Evolutionary conservation across 2,329 filamentous ascomycete genomes (phyloP), one percentile per base, ranked within the genome.

Genomic region (Byssoonygena ceratinophila): DNA sequence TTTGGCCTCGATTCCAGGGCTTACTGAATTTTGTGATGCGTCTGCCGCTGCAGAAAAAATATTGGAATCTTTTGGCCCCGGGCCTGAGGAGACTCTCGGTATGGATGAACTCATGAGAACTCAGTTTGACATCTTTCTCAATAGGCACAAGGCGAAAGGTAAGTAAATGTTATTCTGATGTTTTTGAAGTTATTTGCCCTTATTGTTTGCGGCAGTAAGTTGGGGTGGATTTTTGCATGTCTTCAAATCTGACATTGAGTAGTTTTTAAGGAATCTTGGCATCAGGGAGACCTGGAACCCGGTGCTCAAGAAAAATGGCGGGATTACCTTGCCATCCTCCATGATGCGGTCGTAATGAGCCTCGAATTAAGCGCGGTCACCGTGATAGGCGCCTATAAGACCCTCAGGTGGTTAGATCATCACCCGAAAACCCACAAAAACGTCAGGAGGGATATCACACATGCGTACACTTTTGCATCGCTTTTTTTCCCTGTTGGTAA

Each of bases 241-340:
- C n/a, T 20, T 36, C 18, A 5, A 20, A 22, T 9, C 31, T 29
- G n/a, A 34, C 20, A 4, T 18, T 11, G 6, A 6, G 16, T 34
- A 58, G 56, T 54, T 16, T 71, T 74, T 60, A 72, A 75, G 47
- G 62, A 73, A 44, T 62, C 64, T 25, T 76, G 72, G 63, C 74
- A 76, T 52, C 61, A 65, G 4, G 72, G 65, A 4, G 73, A 76
- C 43, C 57, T 74, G 1, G 68, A 72, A 45, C 68, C 70, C 0
- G 63, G 67, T 2, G 66, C 67, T 0, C 64, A 66, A 23, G 60
- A 64, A 40, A 65, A 63, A 48, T 73, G 71, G 55, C 45, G 62
- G 1, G 68, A 73, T 48, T 64, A 66, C 18, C 61, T 63, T 40
- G 60, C 62, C 2, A 65, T 75, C 52, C 59, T 71, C 27, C 57